Evolutionary conservation across 441 rosid genomes (phyloP).

Genomic region (Cnidoscolus chayamansa): DNA sequence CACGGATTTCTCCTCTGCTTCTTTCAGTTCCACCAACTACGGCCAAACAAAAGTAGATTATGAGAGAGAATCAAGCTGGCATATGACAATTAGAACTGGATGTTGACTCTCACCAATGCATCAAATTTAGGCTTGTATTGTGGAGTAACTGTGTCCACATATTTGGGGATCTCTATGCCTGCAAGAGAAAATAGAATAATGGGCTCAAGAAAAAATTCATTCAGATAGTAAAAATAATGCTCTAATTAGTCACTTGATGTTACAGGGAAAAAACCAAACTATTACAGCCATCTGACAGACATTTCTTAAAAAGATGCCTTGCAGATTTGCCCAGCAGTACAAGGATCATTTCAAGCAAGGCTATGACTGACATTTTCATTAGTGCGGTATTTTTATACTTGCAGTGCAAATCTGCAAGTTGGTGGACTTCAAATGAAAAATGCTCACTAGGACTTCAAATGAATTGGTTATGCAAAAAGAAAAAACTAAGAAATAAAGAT

Average conservation of each 20-base stretch:
- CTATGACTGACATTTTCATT: too few relatives aligned
- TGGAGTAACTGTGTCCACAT: conserved; percentile 9
- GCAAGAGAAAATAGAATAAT: background rate
- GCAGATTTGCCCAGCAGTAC: too few relatives aligned
- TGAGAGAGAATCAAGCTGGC: background rate
- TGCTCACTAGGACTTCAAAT: too few relatives aligned
- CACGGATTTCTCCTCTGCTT: conserved; percentile 70
- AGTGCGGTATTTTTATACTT: too few relatives aligned
- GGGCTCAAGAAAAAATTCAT: background rate
- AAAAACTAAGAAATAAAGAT: background rate
- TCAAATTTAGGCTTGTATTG: conserved; percentile 7
- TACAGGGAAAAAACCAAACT: too few relatives aligned
- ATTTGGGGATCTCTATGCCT: conserved; percentile 9
- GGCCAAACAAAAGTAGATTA: background rate
- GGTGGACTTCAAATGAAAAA: background rate
- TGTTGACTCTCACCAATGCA: conserved; percentile 52
- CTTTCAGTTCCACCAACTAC: conserved; percentile 83
- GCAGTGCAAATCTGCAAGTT: too few relatives aligned
- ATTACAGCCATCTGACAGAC: background rate
- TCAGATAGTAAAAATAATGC: background rate
- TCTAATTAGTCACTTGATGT: background rate
- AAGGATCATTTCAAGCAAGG: too few relatives aligned
- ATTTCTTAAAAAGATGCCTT: background rate
- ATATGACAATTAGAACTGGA: background rate
- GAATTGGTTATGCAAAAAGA: too few relatives aligned